A percentile compares a stretch with the other conserved stretches of the same genome.
Conservation (phyloP, 2,329 filamentous ascomycete genomes). For the Xylariaceae sp. region DNA sequence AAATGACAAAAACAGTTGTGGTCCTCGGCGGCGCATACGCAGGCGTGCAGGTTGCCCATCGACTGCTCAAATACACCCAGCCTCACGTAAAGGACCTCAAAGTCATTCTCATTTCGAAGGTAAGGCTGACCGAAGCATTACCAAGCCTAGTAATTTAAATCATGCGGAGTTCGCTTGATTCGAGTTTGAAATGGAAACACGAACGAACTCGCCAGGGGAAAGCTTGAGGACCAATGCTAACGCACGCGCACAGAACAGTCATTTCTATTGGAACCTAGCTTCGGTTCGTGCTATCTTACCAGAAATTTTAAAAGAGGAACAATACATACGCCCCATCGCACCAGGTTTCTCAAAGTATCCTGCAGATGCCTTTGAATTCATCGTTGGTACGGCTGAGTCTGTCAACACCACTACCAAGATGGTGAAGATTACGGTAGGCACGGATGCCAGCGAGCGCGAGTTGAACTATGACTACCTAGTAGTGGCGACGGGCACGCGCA, state of each 20-base stretch:
- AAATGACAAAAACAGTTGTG: constrained; percentile 60
- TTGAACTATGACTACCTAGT: constrained; percentile 63
- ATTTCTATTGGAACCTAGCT: constrained; percentile 66
- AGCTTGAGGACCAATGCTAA: constrained; percentile 13
- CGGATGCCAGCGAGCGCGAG: constrained; percentile 40
- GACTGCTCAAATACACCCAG: constrained; percentile 59
- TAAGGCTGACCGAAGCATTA: constrained; percentile 37
- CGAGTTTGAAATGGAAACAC: neutral
- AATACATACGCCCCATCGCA: constrained; percentile 58
- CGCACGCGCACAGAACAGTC: constrained; percentile 53
- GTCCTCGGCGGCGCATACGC: constrained; percentile 62
- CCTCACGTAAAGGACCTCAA: constrained; percentile 54
- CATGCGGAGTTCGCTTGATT: neutral
- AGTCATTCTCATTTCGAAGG: constrained; percentile 63
- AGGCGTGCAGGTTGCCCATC: constrained; percentile 60
- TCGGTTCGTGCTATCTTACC: constrained; percentile 63
- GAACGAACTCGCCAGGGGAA: neutral
- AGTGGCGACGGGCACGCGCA: constrained; percentile 61
- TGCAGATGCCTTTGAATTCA: constrained; percentile 55
- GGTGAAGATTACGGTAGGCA: constrained; percentile 48
- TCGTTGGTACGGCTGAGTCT: constrained; percentile 56
- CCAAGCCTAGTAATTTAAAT: neutral
- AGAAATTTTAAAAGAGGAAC: constrained; percentile 54
- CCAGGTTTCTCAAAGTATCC: constrained; percentile 59
- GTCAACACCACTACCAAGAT: constrained; percentile 50